Base-by-base conservation (phyloP, 2,329 filamentous ascomycete species). In the Fusarium coicis region DNA sequence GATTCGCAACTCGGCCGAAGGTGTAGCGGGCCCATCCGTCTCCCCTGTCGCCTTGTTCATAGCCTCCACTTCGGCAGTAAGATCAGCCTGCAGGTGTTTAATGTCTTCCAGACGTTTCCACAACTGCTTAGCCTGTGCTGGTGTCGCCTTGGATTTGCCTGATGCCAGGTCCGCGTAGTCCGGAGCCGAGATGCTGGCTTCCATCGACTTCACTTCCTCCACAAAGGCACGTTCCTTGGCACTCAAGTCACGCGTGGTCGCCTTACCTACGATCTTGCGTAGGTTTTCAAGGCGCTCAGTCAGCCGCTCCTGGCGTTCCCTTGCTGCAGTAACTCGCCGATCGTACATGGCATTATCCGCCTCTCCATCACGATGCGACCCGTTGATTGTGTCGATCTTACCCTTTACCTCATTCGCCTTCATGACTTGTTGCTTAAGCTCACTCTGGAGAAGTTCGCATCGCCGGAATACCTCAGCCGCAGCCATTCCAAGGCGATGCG, bases 401-500 rank as follows among this genome's bases (percentile, higher is more conserved):
- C 85, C 84, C 78, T 89, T 90, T 44, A 93, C 87, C 75, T 92
- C 89, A 60, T 90, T 89, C 34, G 89, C 91, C 74, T 91, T 90
- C 68, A 83, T 83, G 30, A 95, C 87, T 78, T 95, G 93, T 69
- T 91, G 88, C 71, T 85, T 85, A 46, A 95, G 85, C 77, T 95
- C 92, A 23, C 86, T 84, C 75, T 92, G 90, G 32, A 95, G 85
- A 50, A 90, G 86, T 74, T 92, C 88, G 69, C 92, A 93, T 61
- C 91, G 87, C 32, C 91, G 86, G 82, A 95, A 95, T 10, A 95
- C 84, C 75, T 94, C 92, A 3, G 92, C 89, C 2, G 92, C 93
- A 3, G 92, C 93, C 47, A 88, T 84, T 21, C 92, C 92, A 16
- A 95, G 85, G 16, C 86, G 86, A 74, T 92, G 86, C 0, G 92